Percentiles rank a stretch among this genome's conserved stretches.
Evolutionary conservation across 176 grass and related monocot species (phyloP).

Genomic region (Oryza brachyantha): DNA sequence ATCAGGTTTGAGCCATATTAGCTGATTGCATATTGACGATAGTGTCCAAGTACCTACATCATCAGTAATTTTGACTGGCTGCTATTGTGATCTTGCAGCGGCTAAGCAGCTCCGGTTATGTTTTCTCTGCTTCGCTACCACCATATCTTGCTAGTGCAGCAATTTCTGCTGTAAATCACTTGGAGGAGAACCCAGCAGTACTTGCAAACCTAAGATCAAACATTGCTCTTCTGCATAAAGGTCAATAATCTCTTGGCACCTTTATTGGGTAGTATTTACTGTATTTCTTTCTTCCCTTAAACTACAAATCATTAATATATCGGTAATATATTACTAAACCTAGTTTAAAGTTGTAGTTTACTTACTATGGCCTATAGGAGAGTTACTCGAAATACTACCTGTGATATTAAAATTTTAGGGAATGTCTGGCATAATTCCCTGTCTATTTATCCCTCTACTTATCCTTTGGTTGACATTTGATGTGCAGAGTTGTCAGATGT

Average conservation of each 20-base stretch:
- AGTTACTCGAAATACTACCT: neutral
- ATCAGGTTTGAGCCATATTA: conserved; percentile 36
- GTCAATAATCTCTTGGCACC: conserved; percentile 1
- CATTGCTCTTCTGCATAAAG: conserved; percentile 42
- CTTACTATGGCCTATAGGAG: neutral
- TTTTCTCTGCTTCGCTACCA: conserved; percentile 57
- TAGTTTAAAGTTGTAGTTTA: neutral
- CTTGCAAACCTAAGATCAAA: conserved; percentile 40
- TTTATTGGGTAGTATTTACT: neutral
- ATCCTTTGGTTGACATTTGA: conserved; percentile 2
- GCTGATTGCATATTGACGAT: neutral
- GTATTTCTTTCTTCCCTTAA: neutral
- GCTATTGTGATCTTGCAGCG: conserved; percentile 34
- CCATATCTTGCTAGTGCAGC: conserved; percentile 60
- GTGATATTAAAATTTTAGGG: neutral
- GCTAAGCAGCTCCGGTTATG: conserved; percentile 58
- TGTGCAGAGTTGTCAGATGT: conserved; percentile 43
- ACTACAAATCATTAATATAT: neutral
- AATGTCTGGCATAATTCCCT: neutral
- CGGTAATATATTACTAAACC: neutral
- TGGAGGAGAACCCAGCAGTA: conserved; percentile 47
- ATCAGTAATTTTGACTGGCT: neutral
- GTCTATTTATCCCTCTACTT: neutral
- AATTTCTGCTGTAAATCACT: conserved; percentile 52
- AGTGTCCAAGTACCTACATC: neutral